These are phyloP conservation scores for Ophiostoma populinum DNA, from an alignment of 2,329 filamentous ascomycete species.

Conservation along the genomic window DNA sequence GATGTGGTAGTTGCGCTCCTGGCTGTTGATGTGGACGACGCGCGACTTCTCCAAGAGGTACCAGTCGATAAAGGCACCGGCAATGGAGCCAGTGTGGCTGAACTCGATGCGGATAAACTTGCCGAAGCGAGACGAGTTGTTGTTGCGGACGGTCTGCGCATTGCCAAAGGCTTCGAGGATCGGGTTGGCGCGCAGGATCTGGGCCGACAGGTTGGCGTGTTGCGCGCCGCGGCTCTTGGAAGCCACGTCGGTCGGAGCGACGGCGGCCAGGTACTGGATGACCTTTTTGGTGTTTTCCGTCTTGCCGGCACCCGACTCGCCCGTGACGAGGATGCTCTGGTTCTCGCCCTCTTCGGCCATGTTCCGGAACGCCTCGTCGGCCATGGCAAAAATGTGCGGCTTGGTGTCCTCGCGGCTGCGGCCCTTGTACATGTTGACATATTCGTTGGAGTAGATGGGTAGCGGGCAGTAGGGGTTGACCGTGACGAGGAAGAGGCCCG, in stretches of 20 bases:
- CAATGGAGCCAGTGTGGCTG: slow-evolving; percentile 70
- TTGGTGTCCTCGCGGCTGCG: slow-evolving; percentile 83
- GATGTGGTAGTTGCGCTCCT: slow-evolving; percentile 90
- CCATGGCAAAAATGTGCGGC: slow-evolving; percentile 95
- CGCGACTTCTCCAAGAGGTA: slow-evolving; percentile 96
- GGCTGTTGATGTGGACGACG: slow-evolving; percentile 71
- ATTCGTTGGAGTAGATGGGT: slow-evolving; percentile 91
- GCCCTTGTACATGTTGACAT: slow-evolving; percentile 96
- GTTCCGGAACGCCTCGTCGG: slow-evolving; percentile 90
- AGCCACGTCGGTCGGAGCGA: slow-evolving; percentile 68
- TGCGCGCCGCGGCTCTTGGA: slow-evolving; percentile 34
- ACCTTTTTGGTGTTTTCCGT: slow-evolving; percentile 99
- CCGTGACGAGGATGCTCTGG: slow-evolving; percentile 93
- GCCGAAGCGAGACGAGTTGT: slow-evolving; percentile 95
- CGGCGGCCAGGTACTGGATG: slow-evolving; percentile 92
- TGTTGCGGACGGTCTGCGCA: slow-evolving; percentile 91
- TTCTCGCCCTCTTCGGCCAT: slow-evolving; percentile 89
- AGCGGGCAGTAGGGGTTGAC: slow-evolving; percentile 92
- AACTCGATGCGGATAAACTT: slow-evolving; percentile 99
- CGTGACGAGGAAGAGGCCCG: slow-evolving; percentile 87
- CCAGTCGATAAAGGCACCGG: slow-evolving; percentile 95
- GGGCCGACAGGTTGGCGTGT: slow-evolving; percentile 79
- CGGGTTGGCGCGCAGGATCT: slow-evolving; percentile 89
- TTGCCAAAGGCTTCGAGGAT: slow-evolving; percentile 98
- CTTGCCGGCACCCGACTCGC: slow-evolving; percentile 94